Percentiles rank a stretch among this genome's conserved stretches.
Evolutionary conservation across 140 eudicot genomes (phyloP).

Genomic region (Stevia rebaudiana): DNA sequence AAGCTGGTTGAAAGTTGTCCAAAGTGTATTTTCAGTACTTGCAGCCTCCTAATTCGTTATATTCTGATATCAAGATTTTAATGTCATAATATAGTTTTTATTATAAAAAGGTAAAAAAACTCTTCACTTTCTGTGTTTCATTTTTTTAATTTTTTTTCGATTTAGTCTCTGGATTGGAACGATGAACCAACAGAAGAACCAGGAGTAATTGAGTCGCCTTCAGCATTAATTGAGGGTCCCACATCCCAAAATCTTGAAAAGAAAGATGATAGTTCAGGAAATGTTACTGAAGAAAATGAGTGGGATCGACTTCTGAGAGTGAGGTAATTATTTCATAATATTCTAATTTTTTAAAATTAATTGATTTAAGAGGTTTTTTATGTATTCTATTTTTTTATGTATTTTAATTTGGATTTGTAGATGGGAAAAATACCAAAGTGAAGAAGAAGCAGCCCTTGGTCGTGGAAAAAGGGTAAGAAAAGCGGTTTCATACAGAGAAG

Average conservation of each 20-base stretch:
- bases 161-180: constrained; percentile 76
- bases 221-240: constrained; percentile 35
- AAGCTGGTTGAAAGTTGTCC: background rate
- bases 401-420: constrained; percentile 30
- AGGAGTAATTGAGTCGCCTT: constrained; percentile 40
- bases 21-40: background rate
- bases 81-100: background rate
- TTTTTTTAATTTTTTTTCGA: background rate
- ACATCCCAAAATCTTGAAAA: constrained; percentile 39
- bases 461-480: constrained; percentile 91
- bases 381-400: background rate
- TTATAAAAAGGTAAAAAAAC: background rate
- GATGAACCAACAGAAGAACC: constrained; percentile 78
- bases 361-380: background rate
- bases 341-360: background rate
- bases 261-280: constrained; percentile 47
- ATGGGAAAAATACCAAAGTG: constrained; percentile 90
- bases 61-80: background rate
- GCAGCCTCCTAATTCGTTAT: background rate
- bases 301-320: constrained; percentile 93
- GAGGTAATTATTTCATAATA: constrained; percentile 36
- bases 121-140: background rate
- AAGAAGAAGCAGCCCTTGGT: constrained; percentile 98
- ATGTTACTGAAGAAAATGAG: constrained; percentile 67
- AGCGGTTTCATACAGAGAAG: constrained; percentile 84